Evolutionary conservation across 768 basidiomycete species (phyloP).

Genomic region (Mycena capillaripes): DNA sequence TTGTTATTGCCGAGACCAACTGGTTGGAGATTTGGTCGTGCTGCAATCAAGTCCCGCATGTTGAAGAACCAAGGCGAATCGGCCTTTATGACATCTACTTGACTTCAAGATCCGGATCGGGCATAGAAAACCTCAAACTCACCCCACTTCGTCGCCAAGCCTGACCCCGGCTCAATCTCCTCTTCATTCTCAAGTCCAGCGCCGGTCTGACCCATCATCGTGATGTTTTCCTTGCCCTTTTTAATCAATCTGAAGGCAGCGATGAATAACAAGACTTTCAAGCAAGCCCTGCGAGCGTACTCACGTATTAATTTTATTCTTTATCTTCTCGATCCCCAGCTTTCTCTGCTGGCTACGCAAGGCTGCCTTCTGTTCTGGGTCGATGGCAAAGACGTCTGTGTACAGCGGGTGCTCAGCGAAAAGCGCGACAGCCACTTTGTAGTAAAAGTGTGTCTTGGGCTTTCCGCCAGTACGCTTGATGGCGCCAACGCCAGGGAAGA

Average conservation of each 20-base stretch:
- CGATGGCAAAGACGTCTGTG: background rate
- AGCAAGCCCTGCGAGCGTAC: background rate
- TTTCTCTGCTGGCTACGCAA: background rate
- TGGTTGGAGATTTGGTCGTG: slow-evolving; percentile 35
- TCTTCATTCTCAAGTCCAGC: background rate
- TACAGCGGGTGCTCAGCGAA: background rate
- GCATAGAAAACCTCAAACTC: background rate
- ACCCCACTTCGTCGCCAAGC: slow-evolving; percentile 7
- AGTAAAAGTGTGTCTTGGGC: background rate
- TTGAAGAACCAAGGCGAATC: background rate
- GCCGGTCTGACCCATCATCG: background rate
- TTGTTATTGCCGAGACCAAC: slow-evolving; percentile 9
- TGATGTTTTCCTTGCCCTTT: background rate
- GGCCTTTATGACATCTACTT: background rate
- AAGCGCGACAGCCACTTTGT: background rate
- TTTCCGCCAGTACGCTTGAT: background rate
- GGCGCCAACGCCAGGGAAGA: background rate
- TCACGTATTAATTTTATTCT: background rate
- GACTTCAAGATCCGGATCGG: background rate
- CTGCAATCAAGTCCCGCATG: background rate
- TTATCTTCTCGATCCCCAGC: background rate
- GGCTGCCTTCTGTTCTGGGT: background rate
- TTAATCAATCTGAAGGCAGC: background rate
- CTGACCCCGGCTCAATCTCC: background rate
- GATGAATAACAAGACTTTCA: background rate